phyloP scores from a whole-genome alignment of 2,329 filamentous ascomycete species.

The Bipolaris oryzae region DNA sequence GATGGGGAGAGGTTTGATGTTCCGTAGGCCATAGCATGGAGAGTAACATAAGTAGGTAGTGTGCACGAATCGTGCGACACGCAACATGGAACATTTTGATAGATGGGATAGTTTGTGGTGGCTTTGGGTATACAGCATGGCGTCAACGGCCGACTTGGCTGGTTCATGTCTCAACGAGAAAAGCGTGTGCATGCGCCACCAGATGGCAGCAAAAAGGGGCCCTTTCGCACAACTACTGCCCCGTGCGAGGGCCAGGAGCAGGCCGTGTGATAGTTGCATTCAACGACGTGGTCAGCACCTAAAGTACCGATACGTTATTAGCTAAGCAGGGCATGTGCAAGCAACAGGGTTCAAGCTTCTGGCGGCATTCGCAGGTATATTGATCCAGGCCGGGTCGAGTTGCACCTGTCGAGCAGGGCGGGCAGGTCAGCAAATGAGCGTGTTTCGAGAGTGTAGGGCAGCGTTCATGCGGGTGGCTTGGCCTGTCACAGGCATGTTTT shows the following conservation, averaged over 20 bases:
- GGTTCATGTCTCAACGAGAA: not conserved
- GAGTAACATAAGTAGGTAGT: not conserved
- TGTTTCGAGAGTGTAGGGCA: conserved; percentile 33
- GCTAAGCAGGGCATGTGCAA: conserved; percentile 26
- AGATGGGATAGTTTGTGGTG: not conserved
- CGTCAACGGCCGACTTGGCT: conserved; percentile 1
- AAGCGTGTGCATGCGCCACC: conserved; percentile 14
- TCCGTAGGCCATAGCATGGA: not conserved
- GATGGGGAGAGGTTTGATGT: not conserved
- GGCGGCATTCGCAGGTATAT: conserved; percentile 26
- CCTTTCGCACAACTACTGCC: conserved; percentile 8
- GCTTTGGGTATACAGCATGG: conserved; percentile 5
- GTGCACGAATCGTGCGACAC: not conserved
- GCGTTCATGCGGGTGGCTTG: conserved; percentile 35
- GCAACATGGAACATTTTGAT: not conserved
- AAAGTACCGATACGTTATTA: conserved; percentile 15
- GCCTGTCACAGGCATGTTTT: conserved; percentile 35
- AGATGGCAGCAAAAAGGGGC: conserved; percentile 4
- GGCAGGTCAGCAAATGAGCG: conserved; percentile 27
- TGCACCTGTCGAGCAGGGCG: conserved; percentile 15
- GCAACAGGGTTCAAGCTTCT: conserved; percentile 12
- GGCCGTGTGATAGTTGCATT: conserved; percentile 24
- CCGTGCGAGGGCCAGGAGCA: conserved; percentile 13
- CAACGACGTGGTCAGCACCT: conserved; percentile 33
- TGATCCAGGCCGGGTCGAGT: conserved; percentile 21